These are phyloP conservation scores for Quercus lobata DNA, from an alignment of 331 rosid genomes.

Conservation along the genomic window DNA sequence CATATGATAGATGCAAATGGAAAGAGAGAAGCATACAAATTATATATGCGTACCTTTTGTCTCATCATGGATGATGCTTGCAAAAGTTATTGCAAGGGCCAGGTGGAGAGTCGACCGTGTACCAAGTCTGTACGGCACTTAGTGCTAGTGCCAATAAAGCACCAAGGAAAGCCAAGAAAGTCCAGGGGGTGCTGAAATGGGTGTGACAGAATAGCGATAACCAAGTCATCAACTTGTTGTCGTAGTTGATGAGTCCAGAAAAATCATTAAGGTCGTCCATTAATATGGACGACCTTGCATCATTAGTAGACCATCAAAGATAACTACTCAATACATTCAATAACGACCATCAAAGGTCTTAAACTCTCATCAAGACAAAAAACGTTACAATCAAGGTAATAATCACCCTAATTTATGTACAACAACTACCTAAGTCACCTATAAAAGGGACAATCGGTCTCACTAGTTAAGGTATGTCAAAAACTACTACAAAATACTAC, in stretches of 20 bases:
- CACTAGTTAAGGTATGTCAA: too few relatives aligned
- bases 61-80: not conserved
- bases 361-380: too few relatives aligned
- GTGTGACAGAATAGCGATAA: not conserved
- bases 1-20: not conserved
- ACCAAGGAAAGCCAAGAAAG: not conserved
- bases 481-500: too few relatives aligned
- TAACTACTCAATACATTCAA: too few relatives aligned
- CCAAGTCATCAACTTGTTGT: not conserved
- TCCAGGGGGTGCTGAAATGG: slow-evolving; percentile 10
- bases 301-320: too few relatives aligned
- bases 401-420: too few relatives aligned
- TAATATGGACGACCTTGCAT: too few relatives aligned
- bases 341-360: too few relatives aligned
- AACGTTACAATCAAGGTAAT: too few relatives aligned
- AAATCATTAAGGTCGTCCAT: too few relatives aligned
- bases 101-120: not conserved
- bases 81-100: not conserved
- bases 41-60: not conserved
- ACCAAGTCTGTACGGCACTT: slow-evolving; percentile 11
- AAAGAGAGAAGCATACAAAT: not conserved
- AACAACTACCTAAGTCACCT: too few relatives aligned
- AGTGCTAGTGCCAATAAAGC: not conserved
- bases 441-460: too few relatives aligned
- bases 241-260: not conserved